Conservation (phyloP, 768 basidiomycete genomes). For the Cyathus striatus region DNA sequence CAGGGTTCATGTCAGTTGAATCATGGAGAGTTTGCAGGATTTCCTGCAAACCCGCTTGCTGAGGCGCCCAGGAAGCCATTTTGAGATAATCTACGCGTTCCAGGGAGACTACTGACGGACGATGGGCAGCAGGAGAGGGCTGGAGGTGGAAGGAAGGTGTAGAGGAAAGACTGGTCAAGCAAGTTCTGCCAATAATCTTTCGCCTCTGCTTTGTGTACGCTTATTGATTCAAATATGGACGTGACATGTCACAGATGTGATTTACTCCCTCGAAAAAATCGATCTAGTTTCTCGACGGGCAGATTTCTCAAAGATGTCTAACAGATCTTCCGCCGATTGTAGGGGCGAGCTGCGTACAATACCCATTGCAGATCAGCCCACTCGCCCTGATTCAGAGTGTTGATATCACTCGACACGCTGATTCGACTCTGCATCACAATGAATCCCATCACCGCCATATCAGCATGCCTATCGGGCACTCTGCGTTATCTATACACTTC, state of each 20-base stretch:
- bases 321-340: too few species aligned
- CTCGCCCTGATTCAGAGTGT: too few species aligned
- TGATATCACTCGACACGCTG: too few species aligned
- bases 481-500: too few species aligned
- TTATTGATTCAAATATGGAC: conserved; percentile 16
- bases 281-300: too few species aligned
- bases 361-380: too few species aligned
- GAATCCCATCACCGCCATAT: too few species aligned
- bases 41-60: conserved; percentile 83
- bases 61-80: conserved; percentile 80
- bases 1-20: conserved; percentile 75
- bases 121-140: conserved; percentile 9
- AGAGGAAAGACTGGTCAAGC: conserved; percentile 7
- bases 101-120: conserved; percentile 16
- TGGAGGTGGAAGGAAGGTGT: conserved; percentile 17
- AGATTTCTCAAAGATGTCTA: too few species aligned
- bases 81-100: conserved; percentile 34
- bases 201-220: conserved; percentile 21
- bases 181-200: conserved; percentile 21
- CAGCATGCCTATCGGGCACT: too few species aligned
- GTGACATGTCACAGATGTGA: conserved; percentile 12
- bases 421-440: too few species aligned
- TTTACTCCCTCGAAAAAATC: too few species aligned
- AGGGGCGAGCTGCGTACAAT: too few species aligned
- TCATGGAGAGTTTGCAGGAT: conserved; percentile 89